Percentiles rank a stretch among this genome's conserved stretches.
phyloP scores from a whole-genome alignment of 352 stramenopile genomes.

The Pythium oligandrum region DNA sequence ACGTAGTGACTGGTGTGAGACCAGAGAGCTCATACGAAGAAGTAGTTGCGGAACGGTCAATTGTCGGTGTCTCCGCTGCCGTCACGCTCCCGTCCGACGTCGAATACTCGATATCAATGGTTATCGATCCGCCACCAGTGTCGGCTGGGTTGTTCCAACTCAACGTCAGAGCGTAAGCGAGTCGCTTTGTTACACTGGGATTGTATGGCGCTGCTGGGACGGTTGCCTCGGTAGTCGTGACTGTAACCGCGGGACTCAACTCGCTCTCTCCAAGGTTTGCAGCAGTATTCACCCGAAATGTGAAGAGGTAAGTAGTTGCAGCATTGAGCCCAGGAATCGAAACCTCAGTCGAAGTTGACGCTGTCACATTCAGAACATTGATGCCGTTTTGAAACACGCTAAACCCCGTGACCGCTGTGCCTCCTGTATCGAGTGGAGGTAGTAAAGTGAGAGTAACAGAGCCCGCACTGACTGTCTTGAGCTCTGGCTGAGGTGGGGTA shows the following conservation, averaged over 20 bases:
- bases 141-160: conserved; percentile 33
- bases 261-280: conserved; percentile 25
- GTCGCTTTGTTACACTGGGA: conserved; percentile 16
- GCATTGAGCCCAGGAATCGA: conserved; percentile 25
- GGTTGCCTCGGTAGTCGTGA: conserved; percentile 27
- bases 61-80: background rate
- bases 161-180: conserved; percentile 30
- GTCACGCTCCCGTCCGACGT: conserved; percentile 1
- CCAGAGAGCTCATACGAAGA: conserved; percentile 19
- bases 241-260: conserved; percentile 17
- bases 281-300: conserved; percentile 23
- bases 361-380: conserved; percentile 15
- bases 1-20: conserved; percentile 29
- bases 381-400: conserved; percentile 40
- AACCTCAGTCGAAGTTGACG: conserved; percentile 15
- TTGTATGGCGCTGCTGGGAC: conserved; percentile 33
- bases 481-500: background rate
- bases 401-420: conserved; percentile 25
- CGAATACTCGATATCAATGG: conserved; percentile 32
- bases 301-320: conserved; percentile 28
- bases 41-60: background rate
- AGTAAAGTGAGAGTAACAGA: background rate
- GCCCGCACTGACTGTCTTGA: background rate
- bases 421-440: conserved; percentile 1
- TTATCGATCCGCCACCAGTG: conserved; percentile 32